These are phyloP conservation scores for Exophiala oligosperma DNA, from an alignment of 2,329 filamentous ascomycete genomes.

Conservation along the genomic window DNA sequence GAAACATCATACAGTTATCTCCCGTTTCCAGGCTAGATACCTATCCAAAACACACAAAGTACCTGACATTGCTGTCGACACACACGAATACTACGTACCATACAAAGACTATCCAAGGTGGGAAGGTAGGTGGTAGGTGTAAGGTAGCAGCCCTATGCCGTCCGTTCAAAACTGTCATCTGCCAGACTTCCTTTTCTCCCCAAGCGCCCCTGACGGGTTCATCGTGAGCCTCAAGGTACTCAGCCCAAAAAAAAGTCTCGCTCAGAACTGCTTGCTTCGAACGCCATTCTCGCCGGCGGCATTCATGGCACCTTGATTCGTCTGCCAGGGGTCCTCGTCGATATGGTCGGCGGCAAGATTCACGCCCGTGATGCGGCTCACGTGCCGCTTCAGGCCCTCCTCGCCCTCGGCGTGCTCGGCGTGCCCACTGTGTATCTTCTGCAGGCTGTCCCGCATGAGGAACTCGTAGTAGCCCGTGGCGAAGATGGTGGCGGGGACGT, in stretches of 20 bases:
- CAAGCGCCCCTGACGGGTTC: no score
- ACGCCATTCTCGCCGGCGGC: slow-evolving; percentile 14
- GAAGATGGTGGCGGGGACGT: slow-evolving; percentile 58
- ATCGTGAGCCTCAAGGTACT: no score
- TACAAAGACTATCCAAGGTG: no score
- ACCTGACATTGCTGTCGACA: no score
- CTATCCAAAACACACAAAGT: no score
- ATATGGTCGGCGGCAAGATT: slow-evolving; percentile 3
- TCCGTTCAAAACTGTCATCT: no score
- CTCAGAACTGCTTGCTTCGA: slow-evolving; percentile 20
- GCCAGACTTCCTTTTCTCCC: no score
- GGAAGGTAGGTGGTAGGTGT: no score
- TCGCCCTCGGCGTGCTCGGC: slow-evolving; percentile 54
- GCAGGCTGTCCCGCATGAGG: slow-evolving; percentile 54
- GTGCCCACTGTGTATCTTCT: slow-evolving; percentile 52
- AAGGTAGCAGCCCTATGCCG: no score
- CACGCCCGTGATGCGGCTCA: slow-evolving; percentile 37
- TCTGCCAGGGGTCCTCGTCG: slow-evolving; percentile 1
- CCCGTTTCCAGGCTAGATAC: no score
- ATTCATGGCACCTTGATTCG: slow-evolving; percentile 23
- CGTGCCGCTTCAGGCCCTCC: slow-evolving; percentile 48
- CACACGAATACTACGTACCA: no score
- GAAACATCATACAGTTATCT: no score
- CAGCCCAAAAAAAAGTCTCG: not conserved
- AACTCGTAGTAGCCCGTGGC: slow-evolving; percentile 58